A percentile compares a stretch with the other conserved stretches of the same genome.
phyloP scores from a whole-genome alignment of 1,284 basidiomycete species.

The Austroboletus niveus region DNA sequence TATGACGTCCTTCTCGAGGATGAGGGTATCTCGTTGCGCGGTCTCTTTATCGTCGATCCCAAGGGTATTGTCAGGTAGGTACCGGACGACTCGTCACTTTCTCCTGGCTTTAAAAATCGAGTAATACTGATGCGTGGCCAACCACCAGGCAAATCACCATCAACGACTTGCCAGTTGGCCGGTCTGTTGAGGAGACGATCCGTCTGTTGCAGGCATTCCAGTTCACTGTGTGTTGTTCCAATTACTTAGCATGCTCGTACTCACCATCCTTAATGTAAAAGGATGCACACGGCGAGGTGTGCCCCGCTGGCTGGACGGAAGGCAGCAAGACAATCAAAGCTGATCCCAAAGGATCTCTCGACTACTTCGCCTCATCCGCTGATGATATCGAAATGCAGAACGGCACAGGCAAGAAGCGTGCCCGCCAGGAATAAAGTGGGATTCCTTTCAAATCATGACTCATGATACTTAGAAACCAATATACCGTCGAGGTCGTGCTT shows the following conservation, averaged over 20 bases:
- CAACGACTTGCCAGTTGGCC: slow-evolving; percentile 88
- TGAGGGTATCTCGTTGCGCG: slow-evolving; percentile 81
- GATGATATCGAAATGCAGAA: slow-evolving; percentile 31
- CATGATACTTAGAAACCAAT: no score
- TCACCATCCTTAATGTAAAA: slow-evolving; percentile 24
- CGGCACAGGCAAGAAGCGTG: slow-evolving; percentile 29
- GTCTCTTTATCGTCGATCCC: slow-evolving; percentile 88
- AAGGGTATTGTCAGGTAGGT: slow-evolving; percentile 70
- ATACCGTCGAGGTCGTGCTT: no score
- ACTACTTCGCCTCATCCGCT: slow-evolving; percentile 62
- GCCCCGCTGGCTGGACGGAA: slow-evolving; percentile 85
- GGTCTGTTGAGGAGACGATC: slow-evolving; percentile 87
- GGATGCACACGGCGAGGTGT: slow-evolving; percentile 88
- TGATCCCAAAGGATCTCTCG: slow-evolving; percentile 67
- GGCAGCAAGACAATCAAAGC: slow-evolving; percentile 77
- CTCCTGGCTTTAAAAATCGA: no score
- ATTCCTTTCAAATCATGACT: no score
- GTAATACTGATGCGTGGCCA: no score
- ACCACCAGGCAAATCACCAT: slow-evolving; percentile 71
- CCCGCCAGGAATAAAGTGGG: slow-evolving; percentile 19
- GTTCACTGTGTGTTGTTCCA: slow-evolving; percentile 58
- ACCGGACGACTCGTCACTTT: no score
- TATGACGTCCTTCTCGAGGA: slow-evolving; percentile 88
- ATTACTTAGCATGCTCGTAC: background rate
- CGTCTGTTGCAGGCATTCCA: slow-evolving; percentile 91